Evolutionary conservation across 345 rosid species (phyloP).

Genomic region (Anastatica hierochuntica): DNA sequence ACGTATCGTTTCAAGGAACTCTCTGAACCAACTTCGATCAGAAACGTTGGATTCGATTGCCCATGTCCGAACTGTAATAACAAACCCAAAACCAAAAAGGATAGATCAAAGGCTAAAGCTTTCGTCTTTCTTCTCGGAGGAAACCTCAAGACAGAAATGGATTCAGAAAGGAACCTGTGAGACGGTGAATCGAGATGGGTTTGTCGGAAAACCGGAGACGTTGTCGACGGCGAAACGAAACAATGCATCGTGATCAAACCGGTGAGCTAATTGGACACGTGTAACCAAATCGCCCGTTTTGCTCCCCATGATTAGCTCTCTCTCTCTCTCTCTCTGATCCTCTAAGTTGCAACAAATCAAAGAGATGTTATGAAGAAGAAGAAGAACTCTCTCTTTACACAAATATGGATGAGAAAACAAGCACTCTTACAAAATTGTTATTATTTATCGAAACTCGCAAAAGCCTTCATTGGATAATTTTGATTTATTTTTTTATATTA

Average conservation of each 20-base stretch:
- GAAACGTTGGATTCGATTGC: slow-evolving; percentile 85
- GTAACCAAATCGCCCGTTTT: slow-evolving; percentile 50
- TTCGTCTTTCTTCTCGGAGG: background rate
- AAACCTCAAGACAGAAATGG: background rate
- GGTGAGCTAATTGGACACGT: slow-evolving; percentile 40
- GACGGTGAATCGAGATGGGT: slow-evolving; percentile 48
- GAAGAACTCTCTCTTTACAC: background rate
- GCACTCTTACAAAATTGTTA: no score
- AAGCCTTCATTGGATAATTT: no score
- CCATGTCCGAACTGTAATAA: slow-evolving; percentile 91
- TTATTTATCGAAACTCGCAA: no score
- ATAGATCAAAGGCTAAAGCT: background rate
- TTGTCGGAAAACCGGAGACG: slow-evolving; percentile 58
- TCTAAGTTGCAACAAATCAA: background rate
- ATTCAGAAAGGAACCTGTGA: slow-evolving; percentile 37
- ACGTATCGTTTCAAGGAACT: slow-evolving; percentile 54
- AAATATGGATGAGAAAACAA: no score
- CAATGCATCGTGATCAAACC: slow-evolving; percentile 55
- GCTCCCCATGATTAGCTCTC: slow-evolving; percentile 45
- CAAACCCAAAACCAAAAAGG: background rate
- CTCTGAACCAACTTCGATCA: slow-evolving; percentile 51
- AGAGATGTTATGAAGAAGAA: background rate
- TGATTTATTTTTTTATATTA: no score
- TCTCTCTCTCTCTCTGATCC: background rate
- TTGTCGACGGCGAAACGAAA: slow-evolving; percentile 42